Evolutionary conservation across 495 filamentous ascomycete species (phyloP).

Genomic region (Penicillium simplicissimum): DNA sequence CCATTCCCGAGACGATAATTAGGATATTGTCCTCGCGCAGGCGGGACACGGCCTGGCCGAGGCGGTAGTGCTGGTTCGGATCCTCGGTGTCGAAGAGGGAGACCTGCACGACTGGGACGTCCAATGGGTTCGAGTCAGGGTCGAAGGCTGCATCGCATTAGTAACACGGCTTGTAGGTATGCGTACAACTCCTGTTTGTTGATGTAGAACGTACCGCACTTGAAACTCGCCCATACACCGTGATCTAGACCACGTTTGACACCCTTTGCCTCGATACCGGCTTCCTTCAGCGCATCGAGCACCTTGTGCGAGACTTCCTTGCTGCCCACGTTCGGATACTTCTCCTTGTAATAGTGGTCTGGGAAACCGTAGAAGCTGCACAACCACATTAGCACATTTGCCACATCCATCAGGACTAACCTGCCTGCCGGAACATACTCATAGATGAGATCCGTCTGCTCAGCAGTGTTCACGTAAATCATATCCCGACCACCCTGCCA

Average conservation of each 20-base stretch:
- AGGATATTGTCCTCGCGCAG: constrained; percentile 73
- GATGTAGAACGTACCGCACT: constrained; percentile 49
- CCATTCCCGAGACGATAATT: constrained; percentile 82
- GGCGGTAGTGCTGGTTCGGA: constrained; percentile 65
- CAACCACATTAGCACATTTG: background rate
- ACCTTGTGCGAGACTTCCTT: constrained; percentile 66
- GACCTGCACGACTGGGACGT: constrained; percentile 79
- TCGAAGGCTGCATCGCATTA: constrained; percentile 56
- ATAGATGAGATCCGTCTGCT: constrained; percentile 74
- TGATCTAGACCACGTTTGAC: constrained; percentile 76
- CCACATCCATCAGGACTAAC: background rate
- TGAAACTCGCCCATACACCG: constrained; percentile 76
- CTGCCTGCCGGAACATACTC: constrained; percentile 57
- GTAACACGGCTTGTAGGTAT: background rate
- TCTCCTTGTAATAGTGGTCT: constrained; percentile 56
- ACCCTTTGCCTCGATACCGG: constrained; percentile 64
- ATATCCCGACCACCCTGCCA: constrained; percentile 66
- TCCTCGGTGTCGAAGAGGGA: constrained; percentile 72
- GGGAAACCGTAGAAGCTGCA: constrained; percentile 79
- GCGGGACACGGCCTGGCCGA: constrained; percentile 66
- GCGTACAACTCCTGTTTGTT: background rate
- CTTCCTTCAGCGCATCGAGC: constrained; percentile 55
- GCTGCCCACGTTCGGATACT: constrained; percentile 69
- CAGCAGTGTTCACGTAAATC: constrained; percentile 72
- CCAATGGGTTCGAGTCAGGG: constrained; percentile 71